These are phyloP conservation scores for Acanthamoeba sp. DNA, from an alignment of 208 protist species.

Conservation along the genomic window DNA sequence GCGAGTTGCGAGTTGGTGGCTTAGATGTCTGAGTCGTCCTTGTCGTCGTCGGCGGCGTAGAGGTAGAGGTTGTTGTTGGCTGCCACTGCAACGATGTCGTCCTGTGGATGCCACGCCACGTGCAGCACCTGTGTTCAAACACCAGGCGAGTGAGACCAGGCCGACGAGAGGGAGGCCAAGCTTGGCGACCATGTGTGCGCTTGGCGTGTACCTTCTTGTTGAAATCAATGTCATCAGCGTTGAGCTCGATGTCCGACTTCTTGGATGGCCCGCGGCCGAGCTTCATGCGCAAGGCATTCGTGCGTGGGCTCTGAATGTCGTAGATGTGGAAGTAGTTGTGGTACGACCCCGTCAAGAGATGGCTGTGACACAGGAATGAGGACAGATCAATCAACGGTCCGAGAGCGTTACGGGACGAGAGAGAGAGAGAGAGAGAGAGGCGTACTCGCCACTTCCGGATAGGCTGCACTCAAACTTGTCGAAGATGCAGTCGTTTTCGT, in stretches of 20 bases:
- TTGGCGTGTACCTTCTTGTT: too few relatives aligned
- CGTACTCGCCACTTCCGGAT: conserved; percentile 82
- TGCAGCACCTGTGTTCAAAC: too few relatives aligned
- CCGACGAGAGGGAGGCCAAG: too few relatives aligned
- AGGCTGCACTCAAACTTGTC: conserved; percentile 94
- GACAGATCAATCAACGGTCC: neutral
- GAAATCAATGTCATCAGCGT: conserved; percentile 89
- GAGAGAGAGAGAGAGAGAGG: neutral
- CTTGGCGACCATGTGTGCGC: too few relatives aligned
- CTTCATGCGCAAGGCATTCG: conserved; percentile 78
- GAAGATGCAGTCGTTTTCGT: conserved; percentile 95
- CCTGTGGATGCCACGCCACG: conserved; percentile 89
- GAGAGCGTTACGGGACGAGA: neutral
- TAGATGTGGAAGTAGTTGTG: conserved; percentile 93
- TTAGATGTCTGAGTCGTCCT: conserved; percentile 40
- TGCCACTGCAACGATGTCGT: conserved; percentile 90
- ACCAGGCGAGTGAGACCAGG: too few relatives aligned
- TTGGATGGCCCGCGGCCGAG: conserved; percentile 76
- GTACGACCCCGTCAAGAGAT: conserved; percentile 92
- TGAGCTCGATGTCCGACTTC: conserved; percentile 77
- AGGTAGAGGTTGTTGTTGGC: conserved; percentile 91
- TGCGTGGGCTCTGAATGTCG: conserved; percentile 87
- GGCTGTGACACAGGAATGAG: conserved; percentile 33
- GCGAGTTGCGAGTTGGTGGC: too few relatives aligned
- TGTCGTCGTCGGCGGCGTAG: conserved; percentile 80